These are phyloP conservation scores for Prunus padus DNA, from an alignment of 306 rosid species.

Conservation along the genomic window DNA sequence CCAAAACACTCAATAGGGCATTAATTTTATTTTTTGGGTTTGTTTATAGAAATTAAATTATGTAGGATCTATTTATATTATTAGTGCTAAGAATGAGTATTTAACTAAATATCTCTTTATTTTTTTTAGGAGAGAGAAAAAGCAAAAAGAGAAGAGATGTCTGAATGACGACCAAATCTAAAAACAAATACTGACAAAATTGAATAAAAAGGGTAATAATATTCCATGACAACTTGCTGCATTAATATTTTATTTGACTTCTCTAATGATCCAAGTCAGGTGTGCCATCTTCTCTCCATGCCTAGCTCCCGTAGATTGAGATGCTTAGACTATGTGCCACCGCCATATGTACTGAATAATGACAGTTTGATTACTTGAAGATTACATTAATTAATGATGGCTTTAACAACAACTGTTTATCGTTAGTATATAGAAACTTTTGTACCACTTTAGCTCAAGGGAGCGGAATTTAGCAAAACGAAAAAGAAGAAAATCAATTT, in stretches of 20 bases:
- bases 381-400: not conserved
- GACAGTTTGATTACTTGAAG: not conserved
- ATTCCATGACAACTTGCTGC: not conserved
- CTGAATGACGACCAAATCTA: not conserved
- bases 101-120: too few relatives aligned
- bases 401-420: too few relatives aligned
- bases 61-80: too few relatives aligned
- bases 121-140: too few relatives aligned
- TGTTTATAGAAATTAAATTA: too few relatives aligned
- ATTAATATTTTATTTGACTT: not conserved
- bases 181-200: not conserved
- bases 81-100: too few relatives aligned
- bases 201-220: not conserved
- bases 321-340: slow-evolving; percentile 2
- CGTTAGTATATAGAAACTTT: too few relatives aligned
- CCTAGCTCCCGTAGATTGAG: not conserved
- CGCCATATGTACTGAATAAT: not conserved
- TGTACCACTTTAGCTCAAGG: not conserved
- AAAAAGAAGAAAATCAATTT: too few relatives aligned
- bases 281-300: not conserved
- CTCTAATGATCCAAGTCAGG: slow-evolving; percentile 7
- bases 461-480: not conserved
- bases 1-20: too few relatives aligned
- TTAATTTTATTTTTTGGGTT: too few relatives aligned
- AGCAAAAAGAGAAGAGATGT: too few relatives aligned